A percentile compares a stretch with the other conserved stretches of the same genome.
phyloP scores from a whole-genome alignment of 129 eudicot genomes.

The Calendula officinalis region DNA sequence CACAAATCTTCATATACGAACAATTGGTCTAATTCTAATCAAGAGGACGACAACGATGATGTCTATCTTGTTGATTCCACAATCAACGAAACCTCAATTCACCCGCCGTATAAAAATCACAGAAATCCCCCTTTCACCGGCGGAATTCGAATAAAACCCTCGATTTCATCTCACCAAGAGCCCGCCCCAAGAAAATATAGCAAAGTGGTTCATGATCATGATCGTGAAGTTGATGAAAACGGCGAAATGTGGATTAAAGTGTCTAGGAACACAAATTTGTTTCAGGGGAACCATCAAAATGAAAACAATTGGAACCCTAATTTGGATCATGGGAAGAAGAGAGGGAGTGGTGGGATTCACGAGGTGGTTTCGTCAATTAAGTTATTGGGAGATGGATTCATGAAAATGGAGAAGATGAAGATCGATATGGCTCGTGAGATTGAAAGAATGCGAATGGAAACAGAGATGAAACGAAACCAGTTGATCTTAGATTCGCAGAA shows the following conservation, averaged over 20 bases:
- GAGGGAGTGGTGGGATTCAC: constrained; percentile 36
- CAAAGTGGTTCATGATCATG: constrained; percentile 24
- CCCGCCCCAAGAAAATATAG: constrained; percentile 32
- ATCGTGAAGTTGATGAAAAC: constrained; percentile 31
- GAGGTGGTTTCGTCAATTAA: constrained; percentile 70
- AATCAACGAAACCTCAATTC: constrained; percentile 18
- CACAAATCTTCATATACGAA: constrained; percentile 26
- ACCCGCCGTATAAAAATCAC: constrained; percentile 8
- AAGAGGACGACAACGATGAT: constrained; percentile 26
- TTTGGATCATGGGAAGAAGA: constrained; percentile 42
- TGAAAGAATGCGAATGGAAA: constrained; percentile 71
- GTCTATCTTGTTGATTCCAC: constrained; percentile 22
- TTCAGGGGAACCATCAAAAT: constrained; percentile 28
- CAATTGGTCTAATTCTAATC: constrained; percentile 23
- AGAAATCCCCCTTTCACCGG: constrained; percentile 8
- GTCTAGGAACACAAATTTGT: constrained; percentile 29
- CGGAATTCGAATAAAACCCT: constrained; percentile 28
- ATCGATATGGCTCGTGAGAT: constrained; percentile 78
- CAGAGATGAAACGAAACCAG: constrained; percentile 81
- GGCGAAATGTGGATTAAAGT: constrained; percentile 52
- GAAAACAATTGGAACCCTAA: constrained; percentile 34
- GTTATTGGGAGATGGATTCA: constrained; percentile 73
- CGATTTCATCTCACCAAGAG: constrained; percentile 14
- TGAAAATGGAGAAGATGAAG: constrained; percentile 90
- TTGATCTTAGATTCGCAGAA: constrained; percentile 72